These are phyloP conservation scores for Heliamphora pulchella DNA, from an alignment of 179 eudicot species.

Conservation along the genomic window DNA sequence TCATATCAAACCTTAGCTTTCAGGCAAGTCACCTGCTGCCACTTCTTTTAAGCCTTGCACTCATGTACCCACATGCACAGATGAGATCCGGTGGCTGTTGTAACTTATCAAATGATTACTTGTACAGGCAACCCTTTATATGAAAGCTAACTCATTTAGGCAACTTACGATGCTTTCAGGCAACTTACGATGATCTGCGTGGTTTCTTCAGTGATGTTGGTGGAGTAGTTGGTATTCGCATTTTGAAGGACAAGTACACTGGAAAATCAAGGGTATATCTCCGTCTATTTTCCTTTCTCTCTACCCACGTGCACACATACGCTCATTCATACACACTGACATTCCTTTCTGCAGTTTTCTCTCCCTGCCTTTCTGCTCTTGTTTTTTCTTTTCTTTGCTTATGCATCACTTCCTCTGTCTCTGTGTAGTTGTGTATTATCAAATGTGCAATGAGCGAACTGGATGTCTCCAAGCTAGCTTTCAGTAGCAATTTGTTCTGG, in stretches of 20 bases:
- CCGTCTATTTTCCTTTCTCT: neutral
- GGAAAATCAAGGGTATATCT: constrained; percentile 68
- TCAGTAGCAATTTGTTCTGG: neutral
- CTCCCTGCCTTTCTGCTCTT: neutral
- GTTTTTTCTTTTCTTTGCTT: neutral
- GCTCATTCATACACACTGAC: neutral
- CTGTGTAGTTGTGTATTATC: neutral
- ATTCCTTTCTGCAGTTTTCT: neutral
- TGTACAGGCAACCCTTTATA: neutral
- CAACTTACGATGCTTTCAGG: no score
- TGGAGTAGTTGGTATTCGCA: constrained; percentile 69
- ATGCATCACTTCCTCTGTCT: neutral
- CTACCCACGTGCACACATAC: neutral
- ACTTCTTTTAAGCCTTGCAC: neutral
- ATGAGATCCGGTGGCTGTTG: no score
- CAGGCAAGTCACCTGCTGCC: constrained; percentile 34
- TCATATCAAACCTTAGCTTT: constrained; percentile 62
- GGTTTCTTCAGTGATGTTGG: constrained; percentile 80
- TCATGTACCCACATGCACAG: neutral
- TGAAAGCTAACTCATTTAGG: neutral
- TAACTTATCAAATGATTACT: no score
- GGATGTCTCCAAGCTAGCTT: constrained; percentile 5
- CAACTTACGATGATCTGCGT: constrained; percentile 48
- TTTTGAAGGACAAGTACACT: constrained; percentile 67
- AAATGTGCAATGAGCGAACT: constrained; percentile 6